These are phyloP conservation scores for Corymbia calophylla DNA, from an alignment of 441 rosid species.

Conservation along the genomic window DNA sequence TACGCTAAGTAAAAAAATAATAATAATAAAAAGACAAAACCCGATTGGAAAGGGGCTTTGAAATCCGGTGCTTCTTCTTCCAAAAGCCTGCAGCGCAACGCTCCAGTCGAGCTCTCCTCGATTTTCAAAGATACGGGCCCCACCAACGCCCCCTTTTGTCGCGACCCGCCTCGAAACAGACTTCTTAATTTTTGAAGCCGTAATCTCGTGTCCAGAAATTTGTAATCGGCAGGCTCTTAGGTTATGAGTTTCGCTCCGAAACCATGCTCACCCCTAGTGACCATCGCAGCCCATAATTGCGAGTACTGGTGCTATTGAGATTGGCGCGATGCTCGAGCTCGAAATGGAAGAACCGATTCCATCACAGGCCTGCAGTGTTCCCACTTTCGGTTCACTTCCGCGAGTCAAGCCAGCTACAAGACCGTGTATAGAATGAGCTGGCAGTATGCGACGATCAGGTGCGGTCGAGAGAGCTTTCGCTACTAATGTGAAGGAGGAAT, in stretches of 20 bases:
- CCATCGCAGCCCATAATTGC: not conserved
- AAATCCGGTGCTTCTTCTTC: not conserved
- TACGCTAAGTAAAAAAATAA: not conserved
- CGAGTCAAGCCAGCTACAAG: not conserved
- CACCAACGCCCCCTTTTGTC: not conserved
- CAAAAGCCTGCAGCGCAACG: not conserved
- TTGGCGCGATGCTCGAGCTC: not conserved
- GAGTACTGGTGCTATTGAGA: fast-evolving
- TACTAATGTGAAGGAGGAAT: not conserved
- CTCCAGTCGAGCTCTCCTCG: not conserved
- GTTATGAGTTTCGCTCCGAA: too few relatives aligned
- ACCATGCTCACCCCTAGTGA: not conserved
- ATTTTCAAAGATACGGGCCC: not conserved
- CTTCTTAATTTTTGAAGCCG: too few relatives aligned
- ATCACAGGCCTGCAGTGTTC: too few relatives aligned
- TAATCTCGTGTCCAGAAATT: too few relatives aligned
- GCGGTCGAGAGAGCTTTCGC: not conserved
- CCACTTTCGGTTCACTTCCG: not conserved
- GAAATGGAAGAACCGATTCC: not conserved
- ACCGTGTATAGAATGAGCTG: not conserved
- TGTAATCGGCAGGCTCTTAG: too few relatives aligned
- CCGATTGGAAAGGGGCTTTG: not conserved
- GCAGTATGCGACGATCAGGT: fast-evolving
- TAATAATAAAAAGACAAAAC: not conserved
- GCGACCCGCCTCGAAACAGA: too few relatives aligned